Conservation (phyloP, 192 early-diverging fungal genomes). For the Cladochytrium replicatum region DNA sequence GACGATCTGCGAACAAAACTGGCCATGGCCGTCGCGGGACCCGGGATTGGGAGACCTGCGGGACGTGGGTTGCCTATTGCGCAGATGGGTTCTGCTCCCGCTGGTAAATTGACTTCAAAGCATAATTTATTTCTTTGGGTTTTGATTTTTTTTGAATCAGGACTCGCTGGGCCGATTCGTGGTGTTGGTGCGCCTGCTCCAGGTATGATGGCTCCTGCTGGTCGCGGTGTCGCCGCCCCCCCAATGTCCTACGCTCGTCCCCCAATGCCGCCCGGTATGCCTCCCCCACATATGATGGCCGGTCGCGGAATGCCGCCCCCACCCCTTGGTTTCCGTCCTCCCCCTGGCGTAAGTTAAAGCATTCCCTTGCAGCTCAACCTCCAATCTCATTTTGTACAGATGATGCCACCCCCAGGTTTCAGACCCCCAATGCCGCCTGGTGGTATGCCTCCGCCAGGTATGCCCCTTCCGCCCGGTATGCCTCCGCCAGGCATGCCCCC, state of each 20-base stretch:
- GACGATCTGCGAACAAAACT: conserved; percentile 18
- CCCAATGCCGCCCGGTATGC: conserved; percentile 37
- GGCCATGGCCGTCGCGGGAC: conserved; percentile 17
- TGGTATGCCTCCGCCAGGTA: conserved; percentile 40
- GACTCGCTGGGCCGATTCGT: conserved; percentile 82
- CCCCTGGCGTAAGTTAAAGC: conserved; percentile 18
- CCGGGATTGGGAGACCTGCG: conserved; percentile 50
- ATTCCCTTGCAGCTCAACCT: neutral
- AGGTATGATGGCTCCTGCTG: conserved; percentile 79
- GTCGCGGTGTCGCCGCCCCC: conserved; percentile 47
- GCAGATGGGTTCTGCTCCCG: conserved; percentile 16
- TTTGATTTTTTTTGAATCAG: conserved; percentile 7
- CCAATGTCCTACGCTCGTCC: conserved; percentile 68
- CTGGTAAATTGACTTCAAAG: conserved; percentile 7
- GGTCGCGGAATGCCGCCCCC: conserved; percentile 47
- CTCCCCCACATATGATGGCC: conserved; percentile 25
- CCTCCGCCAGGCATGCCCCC: conserved; percentile 31
- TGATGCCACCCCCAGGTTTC: conserved; percentile 53
- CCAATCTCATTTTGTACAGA: conserved; percentile 16
- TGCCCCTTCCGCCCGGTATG: conserved; percentile 55
- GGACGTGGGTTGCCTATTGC: conserved; percentile 66
- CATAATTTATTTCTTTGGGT: conserved; percentile 13
- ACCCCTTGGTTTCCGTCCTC: conserved; percentile 43
- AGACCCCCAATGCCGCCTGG: conserved; percentile 33
- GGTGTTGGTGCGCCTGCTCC: conserved; percentile 91